Base-by-base conservation (phyloP, 176 grass and related monocot species). In the Musa beccarii region DNA sequence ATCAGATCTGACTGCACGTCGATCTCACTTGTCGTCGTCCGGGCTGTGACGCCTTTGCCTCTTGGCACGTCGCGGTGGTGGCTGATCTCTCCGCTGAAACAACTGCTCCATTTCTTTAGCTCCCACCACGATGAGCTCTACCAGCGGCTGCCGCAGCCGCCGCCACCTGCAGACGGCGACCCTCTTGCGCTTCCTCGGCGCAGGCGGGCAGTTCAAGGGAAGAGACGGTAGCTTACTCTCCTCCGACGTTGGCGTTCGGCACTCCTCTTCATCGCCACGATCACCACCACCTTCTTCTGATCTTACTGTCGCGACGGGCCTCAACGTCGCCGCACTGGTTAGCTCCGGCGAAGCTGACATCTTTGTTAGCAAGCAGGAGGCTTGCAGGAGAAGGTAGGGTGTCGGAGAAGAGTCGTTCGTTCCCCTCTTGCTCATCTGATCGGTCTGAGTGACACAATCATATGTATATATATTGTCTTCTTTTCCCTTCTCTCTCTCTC, bases 131-230 rank as follows among this genome's bases (percentile, higher is more conserved):
- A 83, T 69, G 43, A 83, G 34, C 54, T 83, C 74, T 26, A 72
- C 16, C 17, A 54, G 62, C 74, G 13, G 11, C 28, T 34, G 23
- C 1, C 11, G 23, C 43, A 19, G 29, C 54, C 69, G 63, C 66
- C 56, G 49, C 29, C 76, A 24, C 59, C 76, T 82, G 51, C 57
- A 66, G 19, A 53, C 23, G 49, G 34, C 3, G 16, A 57, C n/a
- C 66, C 59, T 79, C 75, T 55, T 29, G 59, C 22, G 56, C 79
- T 84, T 84, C 61, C 75, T 79, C 76, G 82, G 82, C 29, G 82
- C 69, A 71, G 77, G 51, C 13, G 83, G 83, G 63, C 83, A 85
- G 20, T 21, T 54, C 49, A 22, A 6, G 2, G 83, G 52, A 9
- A 9, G 56, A 0, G 63, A 62, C 2, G 83, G 83, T 2, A 81